Evolutionary conservation across 805 yeast species (phyloP).

Genomic region (Ogataea minuta): DNA sequence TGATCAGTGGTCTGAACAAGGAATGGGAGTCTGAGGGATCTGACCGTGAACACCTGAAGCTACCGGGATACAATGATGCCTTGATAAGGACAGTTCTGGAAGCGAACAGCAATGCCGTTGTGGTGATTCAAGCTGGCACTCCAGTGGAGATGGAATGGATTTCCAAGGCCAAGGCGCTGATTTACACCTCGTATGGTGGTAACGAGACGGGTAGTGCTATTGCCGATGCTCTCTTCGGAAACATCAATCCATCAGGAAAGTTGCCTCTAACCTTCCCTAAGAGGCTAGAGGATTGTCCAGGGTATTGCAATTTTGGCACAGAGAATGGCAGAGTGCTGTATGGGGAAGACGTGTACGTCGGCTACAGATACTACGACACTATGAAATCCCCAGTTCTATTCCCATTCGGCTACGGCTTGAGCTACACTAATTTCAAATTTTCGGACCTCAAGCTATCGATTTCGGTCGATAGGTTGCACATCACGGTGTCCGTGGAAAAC

Average conservation of each 20-base stretch:
- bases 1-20: constrained; percentile 37
- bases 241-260: constrained; percentile 43
- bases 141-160: constrained; percentile 44
- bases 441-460: constrained; percentile 32
- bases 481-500: constrained; percentile 42
- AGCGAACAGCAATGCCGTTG: constrained; percentile 36
- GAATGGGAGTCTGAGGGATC: constrained; percentile 44
- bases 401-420: constrained; percentile 46
- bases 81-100: constrained; percentile 33
- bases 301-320: constrained; percentile 38
- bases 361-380: constrained; percentile 44
- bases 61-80: constrained; percentile 37
- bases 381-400: constrained; percentile 35
- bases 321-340: constrained; percentile 38
- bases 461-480: constrained; percentile 14
- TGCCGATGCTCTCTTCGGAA: constrained; percentile 45
- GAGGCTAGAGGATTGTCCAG: constrained; percentile 35
- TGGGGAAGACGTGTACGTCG: constrained; percentile 47
- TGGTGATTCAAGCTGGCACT: constrained; percentile 41
- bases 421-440: constrained; percentile 39
- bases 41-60: constrained; percentile 37
- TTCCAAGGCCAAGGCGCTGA: constrained; percentile 29
- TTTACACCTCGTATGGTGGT: constrained; percentile 41
- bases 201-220: constrained; percentile 42
- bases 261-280: constrained; percentile 41